Evolutionary conservation across 176 grass and related monocot species (phyloP), one percentile per base, ranked within the genome.

Genomic region (Aegilops umbellulata): DNA sequence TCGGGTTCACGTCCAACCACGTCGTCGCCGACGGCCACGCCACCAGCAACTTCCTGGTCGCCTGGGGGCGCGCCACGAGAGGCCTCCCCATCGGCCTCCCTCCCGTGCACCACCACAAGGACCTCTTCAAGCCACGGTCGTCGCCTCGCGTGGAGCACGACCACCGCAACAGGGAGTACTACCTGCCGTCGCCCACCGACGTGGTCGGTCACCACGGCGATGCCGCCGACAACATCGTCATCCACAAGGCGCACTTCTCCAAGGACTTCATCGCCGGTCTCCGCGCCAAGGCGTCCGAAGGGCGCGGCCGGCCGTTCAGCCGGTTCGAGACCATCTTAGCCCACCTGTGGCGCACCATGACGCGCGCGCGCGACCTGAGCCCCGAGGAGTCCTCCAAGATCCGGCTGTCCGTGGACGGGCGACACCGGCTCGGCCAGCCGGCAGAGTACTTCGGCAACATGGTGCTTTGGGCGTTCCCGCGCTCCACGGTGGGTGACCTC

Each of bases 381-480:
- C 77, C 51, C 4, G 80, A 72, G 7, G 58, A 90, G 63, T 66
- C 66, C n/a, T 77, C 86, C 10, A 11, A 75, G 8, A 76, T 93
- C 58, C 84, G 91, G 0, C 86, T 93, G 19, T 89, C 91, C 22
- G 94, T 96, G 2, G 89, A 96, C 72, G 94, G 94, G 6, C 87
- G 94, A 5, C 63, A 49, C 66, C 89, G 94, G 6, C 76, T 96
- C 2, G 77, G 76, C 3, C 63, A 78, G 24, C 87, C 91, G 2
- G 83, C 81, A 0, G 91, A 90, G 71, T 93, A 90, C 87, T 89
- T 88, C 38, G 89, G 94, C 23, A 96, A 96, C 84, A 68, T 93
- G 46, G 91, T 96, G 0, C 81, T 96, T 1, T 96, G 94, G 94
- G 94, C 94, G 20, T 92, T 93, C 77, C 91, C 90, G 16, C 46